These are phyloP conservation scores for Mallotus repandus DNA, from an alignment of 441 rosid species.

Conservation along the genomic window DNA sequence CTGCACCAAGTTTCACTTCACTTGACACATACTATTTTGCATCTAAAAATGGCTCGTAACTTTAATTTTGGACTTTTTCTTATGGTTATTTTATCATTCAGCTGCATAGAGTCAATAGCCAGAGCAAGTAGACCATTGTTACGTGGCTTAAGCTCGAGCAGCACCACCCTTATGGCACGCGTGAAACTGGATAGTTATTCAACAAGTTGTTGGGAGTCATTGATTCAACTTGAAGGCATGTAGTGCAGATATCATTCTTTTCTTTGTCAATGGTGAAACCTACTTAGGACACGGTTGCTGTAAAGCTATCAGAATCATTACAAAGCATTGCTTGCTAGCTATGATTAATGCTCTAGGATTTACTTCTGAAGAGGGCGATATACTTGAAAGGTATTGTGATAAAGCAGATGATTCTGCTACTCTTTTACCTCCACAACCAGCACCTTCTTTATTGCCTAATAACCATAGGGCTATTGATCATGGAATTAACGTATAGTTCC, in stretches of 20 bases:
- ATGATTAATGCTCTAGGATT: constrained; percentile 50
- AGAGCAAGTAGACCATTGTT: constrained; percentile 10
- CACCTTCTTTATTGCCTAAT: background rate
- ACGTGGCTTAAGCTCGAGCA: background rate
- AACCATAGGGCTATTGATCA: background rate
- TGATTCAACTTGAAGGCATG: constrained; percentile 50
- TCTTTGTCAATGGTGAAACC: constrained; percentile 59
- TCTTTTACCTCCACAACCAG: background rate
- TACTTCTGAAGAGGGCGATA: constrained; percentile 48
- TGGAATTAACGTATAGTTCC: constrained; percentile 2
- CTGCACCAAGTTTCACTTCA: background rate
- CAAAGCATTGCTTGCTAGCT: constrained; percentile 51
- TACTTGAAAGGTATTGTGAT: constrained; percentile 55
- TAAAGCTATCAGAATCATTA: constrained; percentile 39
- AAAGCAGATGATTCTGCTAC: background rate
- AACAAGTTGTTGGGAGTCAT: constrained; percentile 47
- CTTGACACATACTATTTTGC: no score
- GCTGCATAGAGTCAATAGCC: background rate
- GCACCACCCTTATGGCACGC: constrained; percentile 32
- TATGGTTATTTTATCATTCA: background rate
- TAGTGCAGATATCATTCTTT: constrained; percentile 46
- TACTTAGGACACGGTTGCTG: constrained; percentile 50
- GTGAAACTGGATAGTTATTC: constrained; percentile 46
- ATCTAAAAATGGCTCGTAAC: constrained; percentile 13
- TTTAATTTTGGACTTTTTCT: background rate